Evolutionary conservation across 2,329 filamentous ascomycete species (phyloP).

Genomic region (Ilyonectria sp.): DNA sequence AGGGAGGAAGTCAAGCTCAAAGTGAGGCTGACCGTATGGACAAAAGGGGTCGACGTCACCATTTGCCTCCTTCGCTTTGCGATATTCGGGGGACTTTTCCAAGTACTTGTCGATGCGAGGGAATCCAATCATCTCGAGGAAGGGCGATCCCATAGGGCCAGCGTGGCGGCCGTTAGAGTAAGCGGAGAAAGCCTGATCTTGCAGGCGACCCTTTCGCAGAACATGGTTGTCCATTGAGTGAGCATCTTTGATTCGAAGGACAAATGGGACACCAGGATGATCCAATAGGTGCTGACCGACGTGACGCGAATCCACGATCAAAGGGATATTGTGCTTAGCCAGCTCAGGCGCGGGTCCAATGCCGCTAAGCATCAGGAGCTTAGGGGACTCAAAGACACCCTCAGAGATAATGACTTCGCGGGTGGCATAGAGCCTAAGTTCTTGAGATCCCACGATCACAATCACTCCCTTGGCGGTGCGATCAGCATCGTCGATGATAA

Average conservation of each 20-base stretch:
- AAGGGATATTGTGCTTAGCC: slow-evolving; percentile 64
- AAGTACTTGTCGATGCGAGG: slow-evolving; percentile 70
- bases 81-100: slow-evolving; percentile 64
- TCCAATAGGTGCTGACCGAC: slow-evolving; percentile 77
- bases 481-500: slow-evolving; percentile 64
- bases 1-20: slow-evolving; percentile 74
- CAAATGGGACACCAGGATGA: slow-evolving; percentile 68
- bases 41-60: slow-evolving; percentile 67
- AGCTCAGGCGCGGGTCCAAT: slow-evolving; percentile 71
- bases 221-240: slow-evolving; percentile 59
- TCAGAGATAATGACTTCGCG: slow-evolving; percentile 64
- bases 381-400: slow-evolving; percentile 75
- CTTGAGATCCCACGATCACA: slow-evolving; percentile 56
- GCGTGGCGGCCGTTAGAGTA: slow-evolving; percentile 48
- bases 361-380: slow-evolving; percentile 76
- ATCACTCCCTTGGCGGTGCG: slow-evolving; percentile 61
- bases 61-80: slow-evolving; percentile 57
- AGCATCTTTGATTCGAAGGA: slow-evolving; percentile 56
- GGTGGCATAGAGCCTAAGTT: slow-evolving; percentile 62
- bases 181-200: slow-evolving; percentile 50
- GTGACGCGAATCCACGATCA: slow-evolving; percentile 70
- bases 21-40: slow-evolving; percentile 71
- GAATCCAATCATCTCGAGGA: slow-evolving; percentile 68
- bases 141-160: slow-evolving; percentile 58
- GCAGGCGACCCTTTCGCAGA: slow-evolving; percentile 54